Evolutionary conservation across 2,329 filamentous ascomycete genomes (phyloP).

Genomic region (Aspergillus tanneri): DNA sequence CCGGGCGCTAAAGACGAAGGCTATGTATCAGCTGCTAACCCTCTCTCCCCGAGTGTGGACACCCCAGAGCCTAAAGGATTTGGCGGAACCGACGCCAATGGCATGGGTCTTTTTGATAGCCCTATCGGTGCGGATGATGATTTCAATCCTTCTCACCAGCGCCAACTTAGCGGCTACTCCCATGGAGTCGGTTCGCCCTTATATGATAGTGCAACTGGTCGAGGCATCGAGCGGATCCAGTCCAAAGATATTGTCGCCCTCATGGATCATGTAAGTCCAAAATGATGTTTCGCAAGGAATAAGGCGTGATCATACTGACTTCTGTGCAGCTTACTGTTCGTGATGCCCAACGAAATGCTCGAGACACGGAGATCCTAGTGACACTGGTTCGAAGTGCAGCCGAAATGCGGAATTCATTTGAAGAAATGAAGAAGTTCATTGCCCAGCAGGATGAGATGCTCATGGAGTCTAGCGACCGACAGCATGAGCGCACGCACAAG

Average conservation of each 20-base stretch:
- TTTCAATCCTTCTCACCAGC: constrained; percentile 59
- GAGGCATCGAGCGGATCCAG: constrained; percentile 85
- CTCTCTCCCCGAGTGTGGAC: constrained; percentile 50
- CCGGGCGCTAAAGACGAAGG: constrained; percentile 77
- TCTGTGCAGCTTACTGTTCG: constrained; percentile 76
- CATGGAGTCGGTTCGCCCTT: constrained; percentile 87
- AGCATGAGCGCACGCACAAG: constrained; percentile 82
- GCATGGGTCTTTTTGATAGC: constrained; percentile 53
- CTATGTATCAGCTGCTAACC: constrained; percentile 76
- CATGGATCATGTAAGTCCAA: constrained; percentile 82
- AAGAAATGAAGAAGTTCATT: constrained; percentile 90
- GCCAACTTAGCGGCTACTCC: constrained; percentile 83
- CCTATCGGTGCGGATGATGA: constrained; percentile 58
- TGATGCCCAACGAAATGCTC: constrained; percentile 91
- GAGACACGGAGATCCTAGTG: constrained; percentile 94
- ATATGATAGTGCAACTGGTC: constrained; percentile 85
- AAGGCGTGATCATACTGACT: constrained; percentile 28
- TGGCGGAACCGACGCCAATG: constrained; percentile 55
- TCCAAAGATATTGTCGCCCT: constrained; percentile 95
- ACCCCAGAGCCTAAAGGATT: constrained; percentile 52
- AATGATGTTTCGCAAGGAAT: background rate
- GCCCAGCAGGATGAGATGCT: constrained; percentile 87
- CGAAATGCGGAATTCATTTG: constrained; percentile 95
- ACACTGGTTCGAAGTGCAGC: constrained; percentile 90
- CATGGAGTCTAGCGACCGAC: constrained; percentile 80